Evolutionary conservation across 352 stramenopile genomes (phyloP), one percentile per base, ranked within the genome.

Genomic region (Peronospora tabacina): DNA sequence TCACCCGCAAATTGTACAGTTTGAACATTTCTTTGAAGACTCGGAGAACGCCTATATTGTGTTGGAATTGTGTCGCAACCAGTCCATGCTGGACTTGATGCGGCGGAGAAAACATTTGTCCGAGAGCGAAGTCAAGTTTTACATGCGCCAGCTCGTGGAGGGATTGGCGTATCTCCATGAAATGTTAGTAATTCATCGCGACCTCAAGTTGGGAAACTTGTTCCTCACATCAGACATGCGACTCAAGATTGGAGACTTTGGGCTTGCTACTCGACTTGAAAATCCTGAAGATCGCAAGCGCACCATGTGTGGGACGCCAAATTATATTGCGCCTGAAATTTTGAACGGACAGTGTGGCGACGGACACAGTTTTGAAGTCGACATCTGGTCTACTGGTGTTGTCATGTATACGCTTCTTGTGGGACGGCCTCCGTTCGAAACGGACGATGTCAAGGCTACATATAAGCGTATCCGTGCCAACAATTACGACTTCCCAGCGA

Each of bases 1-100:
- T 45, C 96, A 99, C 59, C 63, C 72, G 10, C 80, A 97, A 46
- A 73, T 99, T 49, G 97, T 98, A 19, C 85, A 97, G 58, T 98
- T 98, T 64, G 94, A 98, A 44, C 94, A 97, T 48, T 98, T 97
- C 64, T 99, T 99, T 67, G 96, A 99, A 61, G 96, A 99, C 68
- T 70, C 85, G 17, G 77, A 94, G 28, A 98, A 98, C 56, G 91
- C 90, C 45, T 99, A 99, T 68, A 98, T 99, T 33, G 67, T 99
- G 29, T 72, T 99, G 0, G 95, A 98, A 63, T 72, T 99, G 8
- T 99, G 96, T 65, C 71, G 90, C 35, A 98, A 98, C 51, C 83
- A 95, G 77, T 97, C 87, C 22, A 75, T 98, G 53, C 97, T 96
- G 19, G 95, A 98, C 55, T 75, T 98, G 49, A 85, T 98, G 56